These are phyloP conservation scores for Spinellus fusiger DNA, from an alignment of 192 early-diverging fungal species.

Conservation along the genomic window DNA sequence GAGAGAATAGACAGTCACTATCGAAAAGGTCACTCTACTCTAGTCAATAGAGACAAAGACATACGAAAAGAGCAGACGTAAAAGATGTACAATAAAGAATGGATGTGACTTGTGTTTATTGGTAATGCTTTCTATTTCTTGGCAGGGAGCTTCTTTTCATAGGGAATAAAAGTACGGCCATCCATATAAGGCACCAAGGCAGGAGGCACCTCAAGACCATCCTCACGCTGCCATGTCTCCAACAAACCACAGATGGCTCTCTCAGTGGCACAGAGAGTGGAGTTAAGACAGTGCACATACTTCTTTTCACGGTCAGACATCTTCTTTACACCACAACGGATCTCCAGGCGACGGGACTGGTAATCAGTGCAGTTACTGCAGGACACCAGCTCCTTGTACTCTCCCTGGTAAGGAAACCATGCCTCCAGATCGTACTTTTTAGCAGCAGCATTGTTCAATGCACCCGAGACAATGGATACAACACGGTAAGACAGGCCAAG, in stretches of 20 bases:
- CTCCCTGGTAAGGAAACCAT: slow-evolving; percentile 98
- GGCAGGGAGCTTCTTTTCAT: slow-evolving; percentile 40
- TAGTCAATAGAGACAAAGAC: too few species aligned
- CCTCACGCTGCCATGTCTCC: slow-evolving; percentile 94
- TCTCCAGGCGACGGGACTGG: slow-evolving; percentile 91
- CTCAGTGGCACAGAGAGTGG: slow-evolving; percentile 93
- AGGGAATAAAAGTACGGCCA: slow-evolving; percentile 88
- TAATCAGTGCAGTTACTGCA: slow-evolving; percentile 99
- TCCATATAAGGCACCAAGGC: slow-evolving; percentile 91
- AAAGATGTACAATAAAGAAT: too few species aligned
- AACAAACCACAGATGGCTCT: slow-evolving; percentile 91
- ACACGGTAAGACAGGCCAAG: slow-evolving; percentile 93
- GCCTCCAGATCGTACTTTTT: slow-evolving; percentile 99
- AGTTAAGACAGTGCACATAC: slow-evolving; percentile 97
- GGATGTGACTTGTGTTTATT: too few species aligned
- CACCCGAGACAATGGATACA: slow-evolving; percentile 93
- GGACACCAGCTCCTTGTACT: slow-evolving; percentile 97
- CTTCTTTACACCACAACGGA: slow-evolving; percentile 96
- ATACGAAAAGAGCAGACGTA: too few species aligned
- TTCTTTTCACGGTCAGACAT: slow-evolving; percentile 90
- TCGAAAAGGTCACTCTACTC: too few species aligned
- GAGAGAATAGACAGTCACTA: too few species aligned
- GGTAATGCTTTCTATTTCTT: slow-evolving; percentile 13
- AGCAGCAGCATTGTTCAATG: slow-evolving; percentile 97
- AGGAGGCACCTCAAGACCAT: slow-evolving; percentile 84